These are phyloP conservation scores for Clavaria fumosa DNA, from an alignment of 768 basidiomycete species.

Conservation along the genomic window DNA sequence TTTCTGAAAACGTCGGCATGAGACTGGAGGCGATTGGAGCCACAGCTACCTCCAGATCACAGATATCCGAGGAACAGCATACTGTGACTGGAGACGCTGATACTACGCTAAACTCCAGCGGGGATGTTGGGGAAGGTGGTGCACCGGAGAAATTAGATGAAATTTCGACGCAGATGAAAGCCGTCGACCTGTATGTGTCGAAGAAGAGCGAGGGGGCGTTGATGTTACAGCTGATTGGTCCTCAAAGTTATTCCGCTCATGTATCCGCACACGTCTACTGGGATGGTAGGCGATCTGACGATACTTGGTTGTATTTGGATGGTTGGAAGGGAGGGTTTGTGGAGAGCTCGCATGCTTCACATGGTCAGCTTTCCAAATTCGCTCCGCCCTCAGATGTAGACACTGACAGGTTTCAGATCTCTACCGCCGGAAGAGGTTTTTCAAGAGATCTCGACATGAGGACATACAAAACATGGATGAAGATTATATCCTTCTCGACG, in stretches of 20 bases:
- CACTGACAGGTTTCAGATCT: neutral
- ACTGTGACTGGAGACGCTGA: neutral
- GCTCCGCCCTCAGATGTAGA: neutral
- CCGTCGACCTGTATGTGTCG: neutral
- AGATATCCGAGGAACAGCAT: neutral
- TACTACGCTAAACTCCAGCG: neutral
- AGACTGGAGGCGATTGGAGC: neutral
- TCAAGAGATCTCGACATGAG: neutral
- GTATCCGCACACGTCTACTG: neutral
- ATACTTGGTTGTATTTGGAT: neutral
- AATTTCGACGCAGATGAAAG: neutral
- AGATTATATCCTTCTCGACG: constrained; percentile 2
- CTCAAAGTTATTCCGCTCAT: neutral
- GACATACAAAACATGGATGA: neutral
- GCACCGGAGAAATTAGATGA: neutral
- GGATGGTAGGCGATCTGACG: neutral
- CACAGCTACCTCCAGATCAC: neutral
- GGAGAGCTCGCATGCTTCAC: neutral
- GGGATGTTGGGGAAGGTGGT: neutral
- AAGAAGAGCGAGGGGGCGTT: neutral
- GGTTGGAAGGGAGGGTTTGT: neutral
- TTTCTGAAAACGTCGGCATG: constrained; percentile 2
- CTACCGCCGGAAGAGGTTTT: constrained; percentile 3
- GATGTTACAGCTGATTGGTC: constrained; percentile 1
- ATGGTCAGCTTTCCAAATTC: neutral